phyloP scores from a whole-genome alignment of 2,329 filamentous ascomycete genomes.

The Curvularia eragrostidis region DNA sequence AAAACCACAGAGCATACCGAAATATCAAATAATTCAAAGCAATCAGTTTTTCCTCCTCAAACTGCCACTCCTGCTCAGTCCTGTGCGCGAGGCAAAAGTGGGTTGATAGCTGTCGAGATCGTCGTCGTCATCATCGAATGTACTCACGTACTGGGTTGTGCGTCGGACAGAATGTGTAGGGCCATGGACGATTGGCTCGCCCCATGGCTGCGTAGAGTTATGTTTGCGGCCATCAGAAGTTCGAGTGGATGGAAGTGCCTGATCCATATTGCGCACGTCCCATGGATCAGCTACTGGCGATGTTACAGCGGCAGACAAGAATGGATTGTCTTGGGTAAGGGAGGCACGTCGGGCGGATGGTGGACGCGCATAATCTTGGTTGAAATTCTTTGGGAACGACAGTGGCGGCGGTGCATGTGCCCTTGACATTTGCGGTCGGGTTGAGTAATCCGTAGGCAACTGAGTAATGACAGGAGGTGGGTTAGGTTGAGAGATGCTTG shows the following conservation, averaged over 20 bases:
- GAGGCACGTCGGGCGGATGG: conserved; percentile 34
- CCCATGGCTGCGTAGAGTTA: conserved; percentile 22
- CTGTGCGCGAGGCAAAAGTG: conserved; percentile 7
- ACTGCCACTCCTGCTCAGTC: conserved; percentile 10
- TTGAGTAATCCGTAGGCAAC: conserved; percentile 20
- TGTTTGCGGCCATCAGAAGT: conserved; percentile 17
- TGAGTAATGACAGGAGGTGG: conserved; percentile 27
- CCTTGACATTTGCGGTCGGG: conserved; percentile 26
- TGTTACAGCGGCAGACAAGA: conserved; percentile 1
- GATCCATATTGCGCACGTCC: conserved; percentile 32
- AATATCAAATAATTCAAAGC: neutral
- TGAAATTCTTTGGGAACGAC: conserved; percentile 27
- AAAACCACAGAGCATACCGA: neutral
- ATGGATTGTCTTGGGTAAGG: conserved; percentile 19
- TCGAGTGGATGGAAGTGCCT: conserved; percentile 26
- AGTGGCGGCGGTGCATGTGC: conserved; percentile 27
- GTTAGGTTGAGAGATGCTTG: conserved; percentile 33
- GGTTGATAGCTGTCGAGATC: conserved; percentile 8
- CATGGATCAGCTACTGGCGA: conserved; percentile 31
- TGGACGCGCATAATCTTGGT: conserved; percentile 22
- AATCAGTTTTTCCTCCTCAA: conserved; percentile 16
- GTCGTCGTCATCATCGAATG: conserved; percentile 23
- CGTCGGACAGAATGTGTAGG: conserved; percentile 19
- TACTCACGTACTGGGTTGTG: conserved; percentile 19
- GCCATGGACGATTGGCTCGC: conserved; percentile 23